phyloP scores from a whole-genome alignment of 106 monocot genomes.

The Platanthera zijinensis region DNA sequence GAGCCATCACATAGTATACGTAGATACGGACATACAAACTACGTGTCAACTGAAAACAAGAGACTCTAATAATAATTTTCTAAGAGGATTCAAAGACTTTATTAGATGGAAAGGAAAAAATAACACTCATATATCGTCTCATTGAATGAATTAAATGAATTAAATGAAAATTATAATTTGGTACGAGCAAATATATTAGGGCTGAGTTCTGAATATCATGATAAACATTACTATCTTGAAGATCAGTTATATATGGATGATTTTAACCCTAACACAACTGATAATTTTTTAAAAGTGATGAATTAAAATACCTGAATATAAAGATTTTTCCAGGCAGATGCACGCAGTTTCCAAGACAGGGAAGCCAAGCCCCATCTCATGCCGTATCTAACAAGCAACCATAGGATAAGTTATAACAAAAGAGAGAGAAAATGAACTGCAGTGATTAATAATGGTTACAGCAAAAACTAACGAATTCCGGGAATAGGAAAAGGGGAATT shows the following conservation, averaged over 20 bases:
- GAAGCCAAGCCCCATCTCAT: slow-evolving; percentile 79
- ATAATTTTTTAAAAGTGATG: not conserved
- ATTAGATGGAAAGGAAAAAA: not conserved
- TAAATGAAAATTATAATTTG: not conserved
- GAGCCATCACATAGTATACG: not conserved
- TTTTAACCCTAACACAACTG: not conserved
- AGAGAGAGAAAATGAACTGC: not conserved
- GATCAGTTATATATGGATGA: not conserved
- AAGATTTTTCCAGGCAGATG: slow-evolving; percentile 93
- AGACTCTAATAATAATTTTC: not conserved
- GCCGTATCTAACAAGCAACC: slow-evolving; percentile 53
- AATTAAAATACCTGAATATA: slow-evolving; percentile 66
- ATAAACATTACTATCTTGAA: not conserved
- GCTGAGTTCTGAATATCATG: not conserved
- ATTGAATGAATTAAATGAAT: not conserved
- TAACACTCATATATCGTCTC: not conserved
- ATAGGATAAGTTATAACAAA: slow-evolving; percentile 1
- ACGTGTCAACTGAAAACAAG: not conserved
- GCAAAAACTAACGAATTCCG: not conserved
- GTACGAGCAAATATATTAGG: not conserved
- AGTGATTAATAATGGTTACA: not conserved
- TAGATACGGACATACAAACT: not conserved
- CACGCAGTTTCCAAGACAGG: slow-evolving; percentile 46
- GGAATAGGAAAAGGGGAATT: not conserved
- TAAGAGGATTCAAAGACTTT: not conserved